Percentiles rank a stretch among this genome's conserved stretches.
These are phyloP conservation scores for Cenchrus purpureus DNA, from an alignment of 176 grass and related monocot genomes.

Conservation along the genomic window DNA sequence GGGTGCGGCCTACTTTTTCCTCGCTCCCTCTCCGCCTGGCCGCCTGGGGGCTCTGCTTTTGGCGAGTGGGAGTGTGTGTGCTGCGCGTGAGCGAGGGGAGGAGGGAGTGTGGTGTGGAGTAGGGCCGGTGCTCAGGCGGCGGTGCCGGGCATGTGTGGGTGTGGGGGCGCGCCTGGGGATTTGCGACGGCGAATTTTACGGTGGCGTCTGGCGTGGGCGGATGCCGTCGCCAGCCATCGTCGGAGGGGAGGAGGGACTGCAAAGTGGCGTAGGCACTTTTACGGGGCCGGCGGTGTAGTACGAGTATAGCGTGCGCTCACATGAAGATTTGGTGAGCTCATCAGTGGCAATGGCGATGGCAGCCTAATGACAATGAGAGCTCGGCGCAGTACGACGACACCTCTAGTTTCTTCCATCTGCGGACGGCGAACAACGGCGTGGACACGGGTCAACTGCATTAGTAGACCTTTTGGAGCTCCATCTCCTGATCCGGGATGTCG, in stretches of 20 bases:
- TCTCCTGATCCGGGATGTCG: neutral
- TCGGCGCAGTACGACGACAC: neutral
- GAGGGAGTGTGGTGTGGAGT: neutral
- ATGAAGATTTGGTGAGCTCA: constrained; percentile 16
- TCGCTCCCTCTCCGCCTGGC: neutral
- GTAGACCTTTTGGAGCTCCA: neutral
- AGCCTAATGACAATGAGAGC: neutral
- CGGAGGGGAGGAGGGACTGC: neutral
- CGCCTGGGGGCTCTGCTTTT: constrained; percentile 57
- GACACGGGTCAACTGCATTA: neutral
- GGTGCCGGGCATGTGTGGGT: constrained; percentile 29
- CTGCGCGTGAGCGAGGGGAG: neutral
- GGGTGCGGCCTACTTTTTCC: constrained; percentile 15
- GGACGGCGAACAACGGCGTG: neutral
- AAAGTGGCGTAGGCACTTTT: constrained; percentile 1
- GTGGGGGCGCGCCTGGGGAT: constrained; percentile 28
- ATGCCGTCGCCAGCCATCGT: neutral
- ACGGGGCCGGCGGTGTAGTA: neutral
- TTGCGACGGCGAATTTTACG: constrained; percentile 26
- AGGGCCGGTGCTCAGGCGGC: neutral
- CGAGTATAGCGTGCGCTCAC: neutral
- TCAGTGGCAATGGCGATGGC: neutral
- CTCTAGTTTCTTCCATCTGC: neutral
- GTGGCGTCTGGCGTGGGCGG: neutral
- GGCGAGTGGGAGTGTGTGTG: constrained; percentile 26